Evolutionary conservation across 805 yeast species (phyloP).

Genomic region (Torulaspora delbrueckii): DNA sequence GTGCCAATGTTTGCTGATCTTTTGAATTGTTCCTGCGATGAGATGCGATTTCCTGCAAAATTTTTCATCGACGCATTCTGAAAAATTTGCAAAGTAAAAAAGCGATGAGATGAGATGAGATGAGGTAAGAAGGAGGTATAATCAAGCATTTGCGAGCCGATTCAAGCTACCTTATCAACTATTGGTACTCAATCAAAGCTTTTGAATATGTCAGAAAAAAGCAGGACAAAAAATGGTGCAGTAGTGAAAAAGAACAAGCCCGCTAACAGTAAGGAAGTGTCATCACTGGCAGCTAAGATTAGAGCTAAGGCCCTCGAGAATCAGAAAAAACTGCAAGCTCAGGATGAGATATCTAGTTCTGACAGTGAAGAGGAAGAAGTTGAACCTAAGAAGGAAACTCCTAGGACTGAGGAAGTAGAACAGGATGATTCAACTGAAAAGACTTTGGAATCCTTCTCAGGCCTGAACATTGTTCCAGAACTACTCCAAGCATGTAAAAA

Average conservation of each 20-base stretch:
- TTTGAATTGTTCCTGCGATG: constrained; percentile 7
- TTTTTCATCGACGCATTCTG: constrained; percentile 12
- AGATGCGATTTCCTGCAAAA: constrained; percentile 12
- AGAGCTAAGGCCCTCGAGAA: constrained; percentile 39
- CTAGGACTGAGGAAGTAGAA: constrained; percentile 4
- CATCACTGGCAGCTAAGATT: constrained; percentile 55
- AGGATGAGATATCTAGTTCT: constrained; percentile 6
- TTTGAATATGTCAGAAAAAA: constrained; percentile 3
- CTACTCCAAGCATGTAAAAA: constrained; percentile 72
- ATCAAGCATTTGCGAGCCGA: background rate
- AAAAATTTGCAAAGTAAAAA: constrained; percentile 11
- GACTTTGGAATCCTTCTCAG: constrained; percentile 42
- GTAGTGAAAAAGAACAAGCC: constrained; percentile 7
- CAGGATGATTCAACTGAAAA: constrained; percentile 19
- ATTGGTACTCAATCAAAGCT: background rate
- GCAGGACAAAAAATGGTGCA: constrained; percentile 3
- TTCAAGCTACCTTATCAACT: background rate
- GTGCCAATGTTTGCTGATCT: background rate
- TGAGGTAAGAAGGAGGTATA: background rate
- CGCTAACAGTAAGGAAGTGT: constrained; percentile 26
- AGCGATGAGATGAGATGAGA: constrained; percentile 22
- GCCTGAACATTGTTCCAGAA: constrained; percentile 68
- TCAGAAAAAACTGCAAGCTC: constrained; percentile 19
- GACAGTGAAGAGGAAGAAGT: constrained; percentile 12
- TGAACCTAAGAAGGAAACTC: constrained; percentile 10